Evolutionary conservation across 192 early-diverging fungal species (phyloP), one percentile per base, ranked within the genome.

Genomic region (Coemansia sp.): DNA sequence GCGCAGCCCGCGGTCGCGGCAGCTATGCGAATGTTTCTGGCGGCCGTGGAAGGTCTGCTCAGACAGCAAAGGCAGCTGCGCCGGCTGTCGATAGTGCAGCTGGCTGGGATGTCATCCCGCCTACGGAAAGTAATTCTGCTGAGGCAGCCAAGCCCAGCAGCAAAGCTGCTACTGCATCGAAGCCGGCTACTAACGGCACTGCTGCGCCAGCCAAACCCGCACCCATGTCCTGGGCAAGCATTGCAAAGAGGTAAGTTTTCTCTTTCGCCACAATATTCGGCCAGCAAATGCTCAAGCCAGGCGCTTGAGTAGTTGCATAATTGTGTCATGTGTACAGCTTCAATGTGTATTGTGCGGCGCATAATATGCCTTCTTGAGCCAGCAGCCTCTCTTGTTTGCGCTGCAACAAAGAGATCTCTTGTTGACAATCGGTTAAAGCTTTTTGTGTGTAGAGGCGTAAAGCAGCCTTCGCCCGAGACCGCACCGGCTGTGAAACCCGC

Each of bases 1-100:
- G 86, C 50, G 88, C 82, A 19, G 78, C 77, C 53, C 87, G 87
- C 56, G 86, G 88, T 20, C 81, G 84, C 45, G 82, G 79, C 30
- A 80, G 81, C 48, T 54, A 78, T 33, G 68, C 70, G 44, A 41
- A 72, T 57, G 80, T 67, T 14, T 56, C 62, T 30, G 58, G 50
- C 57, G 65, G 40, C 43, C 82, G 68, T 42, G 64, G 55, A 46
- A 76, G 30, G 53, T 56, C 65, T 42, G 63, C 45, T 33, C 52
- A 58, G 8, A 68, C 61, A 12, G 56, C 81, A 37, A 59, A 53
- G 18, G 40, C 56, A 6, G 31, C 59, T 35, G 41, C 56, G 3
- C 53, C 59, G 1, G 42, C 21, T 30, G 39, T 11, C 3, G 62
- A 63, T 9, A 41, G 51, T 19, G 35, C 48, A 11, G 51, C 68